phyloP scores from a whole-genome alignment of 1,284 basidiomycete genomes.

The Tilletia caries region DNA sequence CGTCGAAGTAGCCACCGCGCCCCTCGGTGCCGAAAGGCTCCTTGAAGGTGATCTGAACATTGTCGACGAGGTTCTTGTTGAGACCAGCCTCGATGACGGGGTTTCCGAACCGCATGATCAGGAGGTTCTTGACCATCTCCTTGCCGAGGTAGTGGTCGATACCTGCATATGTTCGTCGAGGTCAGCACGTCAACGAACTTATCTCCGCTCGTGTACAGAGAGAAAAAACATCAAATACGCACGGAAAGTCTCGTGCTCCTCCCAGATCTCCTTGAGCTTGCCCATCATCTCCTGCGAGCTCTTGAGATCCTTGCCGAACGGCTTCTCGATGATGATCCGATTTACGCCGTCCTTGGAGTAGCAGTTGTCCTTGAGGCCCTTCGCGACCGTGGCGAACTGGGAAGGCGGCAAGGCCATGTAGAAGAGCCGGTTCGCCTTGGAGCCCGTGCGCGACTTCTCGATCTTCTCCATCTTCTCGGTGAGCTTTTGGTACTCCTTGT shows the following conservation, averaged over 20 bases:
- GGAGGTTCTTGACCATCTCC: constrained; percentile 54
- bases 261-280: constrained; percentile 50
- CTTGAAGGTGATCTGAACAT: constrained; percentile 55
- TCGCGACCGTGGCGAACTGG: constrained; percentile 50
- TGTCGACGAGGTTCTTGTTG: constrained; percentile 53
- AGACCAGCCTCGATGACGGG: constrained; percentile 49
- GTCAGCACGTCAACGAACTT: background rate
- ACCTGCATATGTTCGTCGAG: background rate
- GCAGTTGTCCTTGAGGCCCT: constrained; percentile 47
- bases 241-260: constrained; percentile 53
- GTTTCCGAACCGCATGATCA: constrained; percentile 51
- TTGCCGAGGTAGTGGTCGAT: constrained; percentile 54
- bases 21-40: constrained; percentile 56
- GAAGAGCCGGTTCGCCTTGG: constrained; percentile 44
- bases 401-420: constrained; percentile 53
- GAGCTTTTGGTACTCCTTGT: constrained; percentile 44
- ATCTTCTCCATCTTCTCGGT: constrained; percentile 41
- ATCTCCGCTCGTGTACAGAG: background rate
- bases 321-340: constrained; percentile 52
- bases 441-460: constrained; percentile 31
- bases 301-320: constrained; percentile 52
- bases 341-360: constrained; percentile 45
- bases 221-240: background rate
- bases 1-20: constrained; percentile 56
- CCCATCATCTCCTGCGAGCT: constrained; percentile 49